Base-by-base conservation (phyloP, 2,329 filamentous ascomycete species). In the Aquanectria penicillioides region DNA sequence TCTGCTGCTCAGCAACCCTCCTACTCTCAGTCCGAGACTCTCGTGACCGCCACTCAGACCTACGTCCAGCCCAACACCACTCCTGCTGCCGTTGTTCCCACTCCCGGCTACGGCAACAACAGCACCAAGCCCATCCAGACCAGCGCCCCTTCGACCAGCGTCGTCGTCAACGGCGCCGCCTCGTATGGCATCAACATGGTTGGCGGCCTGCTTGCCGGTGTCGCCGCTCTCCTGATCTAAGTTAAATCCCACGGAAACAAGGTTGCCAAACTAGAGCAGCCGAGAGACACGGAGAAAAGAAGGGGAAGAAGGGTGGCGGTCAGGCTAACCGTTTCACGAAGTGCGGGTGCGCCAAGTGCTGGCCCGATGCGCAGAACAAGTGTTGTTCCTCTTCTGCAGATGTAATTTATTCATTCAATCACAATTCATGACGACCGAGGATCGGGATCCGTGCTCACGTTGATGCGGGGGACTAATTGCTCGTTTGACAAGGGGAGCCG, bases 191-290 rank as follows among this genome's bases (percentile, higher is more conserved):
- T 61, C 12, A 67, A 53, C 51, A 52, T 68, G 28, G 36, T 68
- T 18, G 58, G 60, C 20, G 67, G 58, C 26, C n/a, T 71, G 46
- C 15, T 71, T 12, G 70, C 69, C 11, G 64, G 64, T 31, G 20
- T 63, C 0, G 60, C 47, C 4, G 70, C 65, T 9, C 36, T 72
- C 40, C 36, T 69, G 22, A 31, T 71, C 48, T 37, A 60, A 29
- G 22, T 38, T 2, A 5, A 12, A 44, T 51, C 17, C 47, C 34
- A 7, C 17, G 51, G 61, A 25, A 33, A 20, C 4, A 9, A 26
- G 37, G 29, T 23, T 36, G 54, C 4, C 11, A 17, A 15, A 25
- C 44, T 47, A 50, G 26, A n/a, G 22, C 23, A 22, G 44, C 15
- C 17, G 31, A 18, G 25, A 50, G 29, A 17, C 43, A 34, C 17